These are phyloP conservation scores for Mycena alexandri DNA, from an alignment of 768 basidiomycete species.

Conservation along the genomic window DNA sequence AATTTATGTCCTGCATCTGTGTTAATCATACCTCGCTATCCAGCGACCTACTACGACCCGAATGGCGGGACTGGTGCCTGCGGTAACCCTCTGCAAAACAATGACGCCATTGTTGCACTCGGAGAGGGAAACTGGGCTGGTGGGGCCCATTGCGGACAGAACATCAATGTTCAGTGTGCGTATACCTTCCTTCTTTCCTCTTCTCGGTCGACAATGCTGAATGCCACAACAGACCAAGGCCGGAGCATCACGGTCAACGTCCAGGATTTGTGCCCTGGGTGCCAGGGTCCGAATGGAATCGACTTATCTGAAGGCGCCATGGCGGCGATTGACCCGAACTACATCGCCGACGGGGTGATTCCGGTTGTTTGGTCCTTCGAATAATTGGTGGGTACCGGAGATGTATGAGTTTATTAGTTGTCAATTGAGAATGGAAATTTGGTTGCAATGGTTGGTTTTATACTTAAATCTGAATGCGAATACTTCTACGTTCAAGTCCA, in stretches of 20 bases:
- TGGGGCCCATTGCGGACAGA: slow-evolving; percentile 28
- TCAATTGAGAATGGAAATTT: background rate
- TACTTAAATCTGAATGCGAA: background rate
- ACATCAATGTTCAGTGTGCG: slow-evolving; percentile 26
- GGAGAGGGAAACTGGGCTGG: slow-evolving; percentile 24
- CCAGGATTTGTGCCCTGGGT: slow-evolving; percentile 28
- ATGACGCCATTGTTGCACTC: slow-evolving; percentile 25
- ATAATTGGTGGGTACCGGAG: slow-evolving; percentile 1
- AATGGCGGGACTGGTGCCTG: slow-evolving; percentile 24
- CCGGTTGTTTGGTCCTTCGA: slow-evolving; percentile 21
- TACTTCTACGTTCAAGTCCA: no score
- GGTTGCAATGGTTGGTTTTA: background rate
- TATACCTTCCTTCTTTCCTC: slow-evolving; percentile 8
- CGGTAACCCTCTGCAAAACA: slow-evolving; percentile 17
- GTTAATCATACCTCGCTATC: background rate
- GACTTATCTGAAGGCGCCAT: slow-evolving; percentile 27
- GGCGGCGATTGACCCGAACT: slow-evolving; percentile 28
- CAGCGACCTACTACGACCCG: slow-evolving; percentile 30
- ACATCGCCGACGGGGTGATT: slow-evolving; percentile 29
- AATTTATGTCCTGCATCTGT: background rate
- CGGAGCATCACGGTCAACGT: slow-evolving; percentile 15
- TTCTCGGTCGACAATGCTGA: slow-evolving; percentile 9
- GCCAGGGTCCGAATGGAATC: slow-evolving; percentile 29
- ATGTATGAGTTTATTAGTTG: background rate
- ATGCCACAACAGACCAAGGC: slow-evolving; percentile 22